Base-by-base conservation (phyloP, 805 yeast genomes). In the Wickerhamomyces bovis region DNA sequence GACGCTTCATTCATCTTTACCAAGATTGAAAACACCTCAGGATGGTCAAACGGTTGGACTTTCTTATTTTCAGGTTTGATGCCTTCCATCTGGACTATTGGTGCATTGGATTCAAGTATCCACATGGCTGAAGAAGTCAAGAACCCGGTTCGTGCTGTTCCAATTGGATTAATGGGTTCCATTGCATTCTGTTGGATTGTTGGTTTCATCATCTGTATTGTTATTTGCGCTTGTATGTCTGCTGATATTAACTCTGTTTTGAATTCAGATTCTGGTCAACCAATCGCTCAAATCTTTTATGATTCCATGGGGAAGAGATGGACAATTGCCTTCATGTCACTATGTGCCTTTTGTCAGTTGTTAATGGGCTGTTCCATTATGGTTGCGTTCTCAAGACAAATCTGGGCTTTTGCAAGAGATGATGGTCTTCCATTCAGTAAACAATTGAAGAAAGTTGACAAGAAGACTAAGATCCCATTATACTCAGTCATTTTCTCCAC, bases 71-170 rank as follows among this genome's bases (percentile, higher is more conserved):
- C 63, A 44, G 69, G 76, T 12, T 76, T 80, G 73, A 73, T 79
- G 76, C 80, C 88, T 0, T 79, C 82, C 3, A 76, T 83, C 50
- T 84, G 92, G 90, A 81, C 88, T 19, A 81, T 83, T 63, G 85
- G 86, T 25, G 82, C 85, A 0, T 82, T 81, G 62, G 89, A 83
- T 60, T 76, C 85, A 6, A 78, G 83, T 56, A 77, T 83, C 42
- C 89, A 83, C 64, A 78, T 82, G 81, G 72, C 83, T 15, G 90
- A 83, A 62, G 89, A 83, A 60, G 83, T 84, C 25, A 69, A 70
- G 45, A 75, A 81, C 57, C 85, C 88, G 8, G 68, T 79, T 4
- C 69, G 69, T 41, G 77, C 84, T 9, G 82, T 81, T 5, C 89
- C 89, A 6, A 64, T 76, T 41, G 89, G 87, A 64, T 81, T 83